Evolutionary conservation across 140 eudicot genomes (phyloP), one percentile per base, ranked within the genome.

Genomic region (Bidens hawaiensis): DNA sequence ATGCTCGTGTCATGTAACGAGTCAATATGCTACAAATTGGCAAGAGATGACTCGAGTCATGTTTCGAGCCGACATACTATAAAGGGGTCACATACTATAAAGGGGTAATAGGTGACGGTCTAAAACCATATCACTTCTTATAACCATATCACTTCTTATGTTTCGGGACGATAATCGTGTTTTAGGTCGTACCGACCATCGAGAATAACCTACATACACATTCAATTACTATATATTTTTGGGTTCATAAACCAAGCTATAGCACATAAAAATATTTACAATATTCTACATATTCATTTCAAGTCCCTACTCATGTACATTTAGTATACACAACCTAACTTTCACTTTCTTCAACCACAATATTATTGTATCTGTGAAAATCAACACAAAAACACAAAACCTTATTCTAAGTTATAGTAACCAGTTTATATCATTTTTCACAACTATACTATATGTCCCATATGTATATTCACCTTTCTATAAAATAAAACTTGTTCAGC

Each of bases 381-480:
- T n/a, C 24, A 56, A 64, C 78, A 64, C n/a, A n/a, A n/a, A n/a
- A n/a, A n/a, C n/a, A n/a, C 66, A 73, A 55, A 64, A 67, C 23
- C 68, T 73, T 74, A 74, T 74, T 34, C 78, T 74, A 74, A 74
- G 57, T 66, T 66, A 48, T 65, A 74, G 62, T 46, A 28, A 48
- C 59, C 69, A 64, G 59, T 34, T 47, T 73, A 58, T 65, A 65
- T 74, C 67, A 57, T 47, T 28, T 64, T 62, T 66, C 68, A 74
- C 78, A 73, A 65, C 78, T 74, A 74, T 60, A 74, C 78, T 74
- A 57, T 19, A 65, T 47, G 73, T 74, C 25, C n/a, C 46, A 18
- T 48, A 48, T 60, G 61, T 57, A 65, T 65, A 58, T 74, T 48
- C 55, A 73, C 77, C 55, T 63, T 72, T 40, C 63, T 46, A 34